phyloP scores from a whole-genome alignment of 371 early-diverging fungal species.

The Mitosporidium daphniae region DNA sequence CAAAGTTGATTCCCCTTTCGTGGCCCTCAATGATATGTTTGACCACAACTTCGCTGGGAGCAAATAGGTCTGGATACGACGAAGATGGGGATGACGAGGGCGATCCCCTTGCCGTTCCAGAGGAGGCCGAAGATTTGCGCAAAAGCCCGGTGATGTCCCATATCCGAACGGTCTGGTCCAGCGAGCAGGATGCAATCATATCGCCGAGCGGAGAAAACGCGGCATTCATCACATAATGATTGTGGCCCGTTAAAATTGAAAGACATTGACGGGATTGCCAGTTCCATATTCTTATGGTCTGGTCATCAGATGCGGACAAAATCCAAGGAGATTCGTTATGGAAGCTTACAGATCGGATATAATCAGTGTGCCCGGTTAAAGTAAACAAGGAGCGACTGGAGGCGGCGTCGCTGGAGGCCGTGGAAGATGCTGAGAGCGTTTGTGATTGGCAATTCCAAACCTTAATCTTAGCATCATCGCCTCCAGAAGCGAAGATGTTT shows the following conservation, averaged over 20 bases:
- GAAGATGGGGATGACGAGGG: neutral
- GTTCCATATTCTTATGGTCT: conserved; percentile 96
- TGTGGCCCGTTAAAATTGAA: conserved; percentile 82
- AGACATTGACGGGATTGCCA: conserved; percentile 94
- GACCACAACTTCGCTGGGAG: conserved; percentile 59
- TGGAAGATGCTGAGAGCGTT: conserved; percentile 34
- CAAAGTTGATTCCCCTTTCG: conserved; percentile 93
- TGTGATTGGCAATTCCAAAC: conserved; percentile 95
- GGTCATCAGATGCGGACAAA: conserved; percentile 80
- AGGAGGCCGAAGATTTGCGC: conserved; percentile 5
- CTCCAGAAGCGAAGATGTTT: conserved; percentile 85
- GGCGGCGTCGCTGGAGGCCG: neutral
- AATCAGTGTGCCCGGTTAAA: conserved; percentile 87
- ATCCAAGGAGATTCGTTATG: conserved; percentile 96
- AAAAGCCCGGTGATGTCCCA: conserved; percentile 75
- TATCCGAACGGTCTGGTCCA: conserved; percentile 89
- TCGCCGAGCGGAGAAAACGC: conserved; percentile 58
- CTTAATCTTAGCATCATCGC: conserved; percentile 94
- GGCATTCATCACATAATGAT: conserved; percentile 97
- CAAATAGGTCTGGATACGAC: conserved; percentile 35
- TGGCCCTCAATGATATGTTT: conserved; percentile 94
- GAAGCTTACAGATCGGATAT: conserved; percentile 82
- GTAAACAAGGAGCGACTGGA: neutral
- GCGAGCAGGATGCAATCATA: conserved; percentile 61
- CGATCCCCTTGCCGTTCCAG: conserved; percentile 10